phyloP scores from a whole-genome alignment of 768 basidiomycete genomes.

The Lactifluus pinguis region DNA sequence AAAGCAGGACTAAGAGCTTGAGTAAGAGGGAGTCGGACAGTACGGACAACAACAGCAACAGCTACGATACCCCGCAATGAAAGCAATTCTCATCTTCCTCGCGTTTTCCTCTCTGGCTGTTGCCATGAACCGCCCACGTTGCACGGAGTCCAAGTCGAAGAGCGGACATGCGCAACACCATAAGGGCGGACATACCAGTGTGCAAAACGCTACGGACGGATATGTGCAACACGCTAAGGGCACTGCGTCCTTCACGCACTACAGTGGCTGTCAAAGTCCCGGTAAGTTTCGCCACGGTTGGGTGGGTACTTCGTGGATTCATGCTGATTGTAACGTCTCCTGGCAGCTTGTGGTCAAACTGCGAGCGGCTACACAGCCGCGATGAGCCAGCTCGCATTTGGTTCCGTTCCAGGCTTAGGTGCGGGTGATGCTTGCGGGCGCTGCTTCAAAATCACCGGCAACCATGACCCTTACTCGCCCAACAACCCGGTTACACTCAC shows the following conservation, averaged over 20 bases:
- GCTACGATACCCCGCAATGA: background rate
- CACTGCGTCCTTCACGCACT: conserved; percentile 47
- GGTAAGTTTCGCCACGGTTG: conserved; percentile 26
- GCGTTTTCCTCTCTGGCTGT: background rate
- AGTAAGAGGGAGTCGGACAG: too few relatives aligned
- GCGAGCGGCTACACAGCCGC: conserved; percentile 47
- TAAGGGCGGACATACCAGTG: conserved; percentile 42
- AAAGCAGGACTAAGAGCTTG: background rate
- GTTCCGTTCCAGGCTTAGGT: conserved; percentile 31
- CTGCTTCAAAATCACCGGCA: conserved; percentile 47
- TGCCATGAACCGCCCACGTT: background rate
- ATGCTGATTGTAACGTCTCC: background rate
- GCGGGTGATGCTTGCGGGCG: conserved; percentile 55
- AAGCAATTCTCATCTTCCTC: background rate
- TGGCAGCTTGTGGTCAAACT: conserved; percentile 43
- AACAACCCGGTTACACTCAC: conserved; percentile 42
- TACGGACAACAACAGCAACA: background rate
- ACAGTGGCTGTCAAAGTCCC: conserved; percentile 41
- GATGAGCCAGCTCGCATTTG: conserved; percentile 49
- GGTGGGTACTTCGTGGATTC: background rate
- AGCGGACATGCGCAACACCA: too few relatives aligned
- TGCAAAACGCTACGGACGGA: too few relatives aligned
- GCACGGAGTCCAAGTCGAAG: too few relatives aligned
- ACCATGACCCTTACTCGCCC: conserved; percentile 45
- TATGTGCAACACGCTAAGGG: conserved; percentile 34